Conservation (phyloP, 139 green algal species). For the Chlamydomonas eustigma region DNA sequence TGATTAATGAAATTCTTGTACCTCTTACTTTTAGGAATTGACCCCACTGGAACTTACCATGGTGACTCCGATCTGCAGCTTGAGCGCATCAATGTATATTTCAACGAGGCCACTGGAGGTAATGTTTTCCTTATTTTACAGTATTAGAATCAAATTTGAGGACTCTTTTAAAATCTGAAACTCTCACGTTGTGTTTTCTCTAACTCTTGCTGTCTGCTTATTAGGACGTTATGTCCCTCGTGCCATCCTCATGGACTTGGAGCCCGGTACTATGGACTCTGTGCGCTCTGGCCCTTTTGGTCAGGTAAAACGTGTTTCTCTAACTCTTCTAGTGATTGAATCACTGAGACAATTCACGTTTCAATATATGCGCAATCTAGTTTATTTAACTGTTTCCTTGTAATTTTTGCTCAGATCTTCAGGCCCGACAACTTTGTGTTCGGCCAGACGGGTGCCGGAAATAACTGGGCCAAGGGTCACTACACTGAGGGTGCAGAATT, state of each 20-base stretch:
- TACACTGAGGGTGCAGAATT: conserved; percentile 99
- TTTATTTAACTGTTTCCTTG: not conserved
- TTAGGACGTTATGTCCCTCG: conserved; percentile 93
- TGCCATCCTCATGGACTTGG: conserved; percentile 96
- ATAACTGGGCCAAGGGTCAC: conserved; percentile 99
- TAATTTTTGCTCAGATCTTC: conserved; percentile 56
- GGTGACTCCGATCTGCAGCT: conserved; percentile 96
- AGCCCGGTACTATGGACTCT: conserved; percentile 96
- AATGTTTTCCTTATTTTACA: no score
- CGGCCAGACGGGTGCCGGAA: conserved; percentile 93
- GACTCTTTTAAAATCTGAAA: not conserved
- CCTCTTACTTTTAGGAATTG: conserved; percentile 54
- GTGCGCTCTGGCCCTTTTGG: conserved; percentile 94
- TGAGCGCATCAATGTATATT: conserved; percentile 99
- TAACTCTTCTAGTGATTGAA: not conserved
- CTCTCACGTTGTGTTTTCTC: not conserved
- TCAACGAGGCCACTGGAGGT: conserved; percentile 97
- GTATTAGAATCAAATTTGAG: no score
- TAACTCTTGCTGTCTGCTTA: not conserved
- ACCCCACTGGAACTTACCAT: conserved; percentile 90
- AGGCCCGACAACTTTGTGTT: conserved; percentile 98
- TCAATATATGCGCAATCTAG: not conserved
- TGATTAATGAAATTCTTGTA: not conserved
- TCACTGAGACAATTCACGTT: not conserved
- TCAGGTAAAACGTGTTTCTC: conserved; percentile 47